Conservation (phyloP, 352 stramenopile species). For the Thraustochytrium striatum region DNA sequence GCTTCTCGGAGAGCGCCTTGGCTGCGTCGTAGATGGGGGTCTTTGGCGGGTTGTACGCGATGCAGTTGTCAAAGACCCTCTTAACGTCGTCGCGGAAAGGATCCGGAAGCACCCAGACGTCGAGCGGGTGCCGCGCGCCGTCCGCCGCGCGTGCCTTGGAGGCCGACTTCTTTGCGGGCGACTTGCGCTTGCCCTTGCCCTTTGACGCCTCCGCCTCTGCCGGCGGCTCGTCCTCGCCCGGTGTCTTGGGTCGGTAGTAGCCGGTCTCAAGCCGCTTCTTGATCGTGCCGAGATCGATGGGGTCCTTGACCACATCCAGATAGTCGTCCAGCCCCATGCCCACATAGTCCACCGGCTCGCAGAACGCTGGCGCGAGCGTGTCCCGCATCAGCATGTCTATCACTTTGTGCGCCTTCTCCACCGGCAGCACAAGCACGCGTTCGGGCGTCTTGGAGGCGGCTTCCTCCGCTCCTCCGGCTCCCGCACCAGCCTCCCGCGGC, state of each 20-base stretch:
- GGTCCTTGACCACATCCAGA: slow-evolving; percentile 87
- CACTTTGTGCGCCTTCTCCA: neutral
- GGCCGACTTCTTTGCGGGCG: neutral
- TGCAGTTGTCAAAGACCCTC: slow-evolving; percentile 79
- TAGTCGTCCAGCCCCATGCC: slow-evolving; percentile 60
- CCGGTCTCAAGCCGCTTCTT: slow-evolving; percentile 89
- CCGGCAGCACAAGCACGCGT: too few relatives aligned
- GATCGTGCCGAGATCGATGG: slow-evolving; percentile 98
- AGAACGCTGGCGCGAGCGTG: neutral
- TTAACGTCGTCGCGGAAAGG: slow-evolving; percentile 76
- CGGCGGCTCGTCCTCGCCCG: neutral
- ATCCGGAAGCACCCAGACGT: slow-evolving; percentile 24
- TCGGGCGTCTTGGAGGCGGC: slow-evolving; percentile 1
- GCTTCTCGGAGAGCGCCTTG: neutral
- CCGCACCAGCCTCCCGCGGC: neutral
- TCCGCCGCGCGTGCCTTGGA: too few relatives aligned
- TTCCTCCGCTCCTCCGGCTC: neutral
- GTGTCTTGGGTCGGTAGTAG: slow-evolving; percentile 67
- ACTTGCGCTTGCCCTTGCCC: neutral
- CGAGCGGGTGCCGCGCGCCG: too few relatives aligned
- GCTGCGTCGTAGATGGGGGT: slow-evolving; percentile 21
- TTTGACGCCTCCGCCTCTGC: neutral
- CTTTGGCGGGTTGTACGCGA: slow-evolving; percentile 70
- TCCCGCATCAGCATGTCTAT: neutral
- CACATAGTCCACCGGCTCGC: slow-evolving; percentile 13